These are phyloP conservation scores for Boletus rufocinnamomeus DNA, from an alignment of 768 basidiomycete genomes.

Conservation along the genomic window DNA sequence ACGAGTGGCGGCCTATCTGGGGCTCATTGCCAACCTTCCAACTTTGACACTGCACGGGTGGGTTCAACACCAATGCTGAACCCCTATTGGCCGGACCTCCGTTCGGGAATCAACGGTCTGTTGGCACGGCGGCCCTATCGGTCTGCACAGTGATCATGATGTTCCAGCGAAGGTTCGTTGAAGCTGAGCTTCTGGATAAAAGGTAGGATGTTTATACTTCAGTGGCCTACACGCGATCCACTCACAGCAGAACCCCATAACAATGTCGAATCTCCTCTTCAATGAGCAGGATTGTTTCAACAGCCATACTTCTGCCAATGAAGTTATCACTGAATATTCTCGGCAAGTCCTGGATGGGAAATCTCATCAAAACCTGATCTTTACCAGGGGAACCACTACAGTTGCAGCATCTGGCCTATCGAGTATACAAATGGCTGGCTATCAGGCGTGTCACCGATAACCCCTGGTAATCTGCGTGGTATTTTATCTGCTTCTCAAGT, in stretches of 20 bases:
- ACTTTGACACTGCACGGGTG: neutral
- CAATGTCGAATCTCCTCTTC: slow-evolving; percentile 3
- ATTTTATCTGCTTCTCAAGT: neutral
- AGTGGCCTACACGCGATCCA: neutral
- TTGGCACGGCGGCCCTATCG: slow-evolving; percentile 10
- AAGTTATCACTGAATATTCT: neutral
- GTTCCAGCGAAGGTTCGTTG: neutral
- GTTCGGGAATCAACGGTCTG: too few relatives aligned
- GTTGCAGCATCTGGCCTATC: neutral
- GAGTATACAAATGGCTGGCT: neutral
- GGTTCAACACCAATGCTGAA: too few relatives aligned
- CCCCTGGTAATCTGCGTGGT: neutral
- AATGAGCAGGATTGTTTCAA: neutral
- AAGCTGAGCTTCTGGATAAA: slow-evolving; percentile 10
- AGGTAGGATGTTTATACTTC: neutral
- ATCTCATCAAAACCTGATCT: neutral
- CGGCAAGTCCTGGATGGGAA: neutral
- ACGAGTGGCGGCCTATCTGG: neutral
- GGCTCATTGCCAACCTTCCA: slow-evolving; percentile 1
- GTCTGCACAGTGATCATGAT: neutral
- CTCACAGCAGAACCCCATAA: neutral
- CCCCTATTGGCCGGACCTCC: neutral
- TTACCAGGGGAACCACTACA: neutral
- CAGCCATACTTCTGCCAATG: neutral
- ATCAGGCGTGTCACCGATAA: neutral